Evolutionary conservation across 768 basidiomycete species (phyloP).

Genomic region (Leccinum arenicola): DNA sequence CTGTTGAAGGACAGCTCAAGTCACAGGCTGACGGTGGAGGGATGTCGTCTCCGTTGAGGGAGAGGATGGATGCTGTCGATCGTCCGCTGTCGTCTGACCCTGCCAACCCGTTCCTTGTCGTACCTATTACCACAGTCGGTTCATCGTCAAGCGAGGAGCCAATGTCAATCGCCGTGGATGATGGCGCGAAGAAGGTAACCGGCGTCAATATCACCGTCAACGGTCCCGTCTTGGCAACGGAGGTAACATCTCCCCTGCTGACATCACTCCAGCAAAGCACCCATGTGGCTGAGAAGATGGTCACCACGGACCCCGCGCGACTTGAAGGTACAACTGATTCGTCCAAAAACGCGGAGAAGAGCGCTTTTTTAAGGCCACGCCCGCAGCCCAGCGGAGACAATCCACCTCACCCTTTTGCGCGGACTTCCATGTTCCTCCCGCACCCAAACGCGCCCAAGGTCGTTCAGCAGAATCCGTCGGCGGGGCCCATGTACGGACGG

Average conservation of each 20-base stretch:
- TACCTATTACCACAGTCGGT: background rate
- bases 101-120: background rate
- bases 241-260: constrained; percentile 10
- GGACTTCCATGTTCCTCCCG: constrained; percentile 48
- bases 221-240: constrained; percentile 9
- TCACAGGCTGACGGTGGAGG: constrained; percentile 16
- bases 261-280: constrained; percentile 12
- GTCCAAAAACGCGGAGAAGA: constrained; percentile 11
- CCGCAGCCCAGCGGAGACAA: constrained; percentile 11
- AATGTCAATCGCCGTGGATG: constrained; percentile 18
- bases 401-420: constrained; percentile 26
- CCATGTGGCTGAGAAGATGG: constrained; percentile 6
- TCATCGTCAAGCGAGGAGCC: constrained; percentile 1
- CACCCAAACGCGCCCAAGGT: constrained; percentile 55
- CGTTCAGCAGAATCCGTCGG: constrained; percentile 12
- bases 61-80: constrained; percentile 15
- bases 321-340: background rate
- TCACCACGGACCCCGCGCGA: constrained; percentile 18
- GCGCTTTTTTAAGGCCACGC: constrained; percentile 28
- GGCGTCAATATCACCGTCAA: constrained; percentile 6
- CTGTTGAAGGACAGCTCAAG: constrained; percentile 13
- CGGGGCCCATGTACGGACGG: constrained; percentile 62
- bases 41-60: constrained; percentile 16
- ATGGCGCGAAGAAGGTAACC: constrained; percentile 6
- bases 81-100: background rate